A percentile compares a stretch with the other conserved stretches of the same genome.
These are phyloP conservation scores for Retiboletus flavoniger DNA, from an alignment of 1,284 basidiomycete species.

Conservation along the genomic window DNA sequence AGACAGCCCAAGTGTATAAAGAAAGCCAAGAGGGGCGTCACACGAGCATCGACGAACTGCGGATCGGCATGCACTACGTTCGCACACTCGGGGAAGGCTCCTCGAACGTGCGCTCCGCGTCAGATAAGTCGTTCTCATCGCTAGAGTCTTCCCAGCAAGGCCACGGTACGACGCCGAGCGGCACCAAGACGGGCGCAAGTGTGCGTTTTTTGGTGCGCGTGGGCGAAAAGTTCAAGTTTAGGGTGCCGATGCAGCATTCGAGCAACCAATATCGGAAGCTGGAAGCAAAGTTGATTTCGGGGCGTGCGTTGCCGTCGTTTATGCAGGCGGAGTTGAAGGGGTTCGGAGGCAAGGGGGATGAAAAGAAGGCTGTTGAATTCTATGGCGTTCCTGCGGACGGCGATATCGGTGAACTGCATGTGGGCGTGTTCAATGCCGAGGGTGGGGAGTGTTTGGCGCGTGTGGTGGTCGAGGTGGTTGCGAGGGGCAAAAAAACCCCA, in stretches of 20 bases:
- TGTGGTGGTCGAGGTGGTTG: slow-evolving; percentile 59
- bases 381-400: slow-evolving; percentile 50
- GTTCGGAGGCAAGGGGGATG: slow-evolving; percentile 32
- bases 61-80: slow-evolving; percentile 67
- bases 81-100: slow-evolving; percentile 60
- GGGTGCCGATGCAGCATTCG: slow-evolving; percentile 41
- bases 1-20: slow-evolving; percentile 60
- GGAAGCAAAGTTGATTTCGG: slow-evolving; percentile 51
- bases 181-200: slow-evolving; percentile 22
- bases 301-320: slow-evolving; percentile 56
- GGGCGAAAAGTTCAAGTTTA: slow-evolving; percentile 63
- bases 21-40: slow-evolving; percentile 33
- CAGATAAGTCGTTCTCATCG: slow-evolving; percentile 53
- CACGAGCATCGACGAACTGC: slow-evolving; percentile 55
- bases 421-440: slow-evolving; percentile 55
- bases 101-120: slow-evolving; percentile 43
- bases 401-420: slow-evolving; percentile 55
- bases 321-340: slow-evolving; percentile 52
- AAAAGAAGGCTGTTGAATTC: slow-evolving; percentile 53
- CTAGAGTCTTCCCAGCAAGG: slow-evolving; percentile 55
- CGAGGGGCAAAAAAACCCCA: slow-evolving; percentile 38
- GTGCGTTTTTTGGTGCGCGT: slow-evolving; percentile 50
- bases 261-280: slow-evolving; percentile 35
- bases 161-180: slow-evolving; percentile 30
- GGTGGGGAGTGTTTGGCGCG: slow-evolving; percentile 53